phyloP scores from a whole-genome alignment of 1,139 yeast species.

The Saccharomyces pastorianus region DNA sequence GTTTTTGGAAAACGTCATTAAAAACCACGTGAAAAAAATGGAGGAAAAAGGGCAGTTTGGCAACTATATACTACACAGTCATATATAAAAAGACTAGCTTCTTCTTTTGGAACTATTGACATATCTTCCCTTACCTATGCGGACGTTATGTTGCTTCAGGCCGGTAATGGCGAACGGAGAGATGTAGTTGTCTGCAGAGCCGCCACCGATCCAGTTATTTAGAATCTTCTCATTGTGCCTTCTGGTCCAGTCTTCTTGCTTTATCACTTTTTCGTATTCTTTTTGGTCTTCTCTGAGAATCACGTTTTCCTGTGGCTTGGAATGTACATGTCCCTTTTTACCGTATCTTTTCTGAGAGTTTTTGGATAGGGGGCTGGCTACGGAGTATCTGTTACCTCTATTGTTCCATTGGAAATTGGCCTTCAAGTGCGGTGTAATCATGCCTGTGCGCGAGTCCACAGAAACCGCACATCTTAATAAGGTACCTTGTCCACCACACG shows the following conservation, averaged over 20 bases:
- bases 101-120: slow-evolving; percentile 55
- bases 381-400: slow-evolving; percentile 72
- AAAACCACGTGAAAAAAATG: slow-evolving; percentile 8
- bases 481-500: slow-evolving; percentile 85
- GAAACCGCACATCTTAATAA: slow-evolving; percentile 85
- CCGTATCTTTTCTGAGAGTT: slow-evolving; percentile 56
- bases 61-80: slow-evolving; percentile 5
- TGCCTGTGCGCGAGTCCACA: slow-evolving; percentile 70
- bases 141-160: slow-evolving; percentile 58
- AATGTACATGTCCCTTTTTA: slow-evolving; percentile 64
- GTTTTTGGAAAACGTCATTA: slow-evolving; percentile 2
- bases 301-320: slow-evolving; percentile 45
- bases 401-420: slow-evolving; percentile 89
- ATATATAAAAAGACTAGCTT: slow-evolving; percentile 14
- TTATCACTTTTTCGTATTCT: slow-evolving; percentile 81
- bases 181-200: slow-evolving; percentile 76
- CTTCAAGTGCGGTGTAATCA: slow-evolving; percentile 82
- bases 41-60: background rate
- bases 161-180: slow-evolving; percentile 81
- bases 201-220: slow-evolving; percentile 89
- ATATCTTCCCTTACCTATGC: slow-evolving; percentile 73
- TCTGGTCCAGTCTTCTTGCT: slow-evolving; percentile 82
- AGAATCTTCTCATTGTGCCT: slow-evolving; percentile 77
- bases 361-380: slow-evolving; percentile 69
- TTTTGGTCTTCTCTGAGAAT: slow-evolving; percentile 87